A percentile compares a stretch with the other conserved stretches of the same genome.
Conservation (phyloP, 148 eudicot species). For the Fagopyrum esculentum region DNA sequence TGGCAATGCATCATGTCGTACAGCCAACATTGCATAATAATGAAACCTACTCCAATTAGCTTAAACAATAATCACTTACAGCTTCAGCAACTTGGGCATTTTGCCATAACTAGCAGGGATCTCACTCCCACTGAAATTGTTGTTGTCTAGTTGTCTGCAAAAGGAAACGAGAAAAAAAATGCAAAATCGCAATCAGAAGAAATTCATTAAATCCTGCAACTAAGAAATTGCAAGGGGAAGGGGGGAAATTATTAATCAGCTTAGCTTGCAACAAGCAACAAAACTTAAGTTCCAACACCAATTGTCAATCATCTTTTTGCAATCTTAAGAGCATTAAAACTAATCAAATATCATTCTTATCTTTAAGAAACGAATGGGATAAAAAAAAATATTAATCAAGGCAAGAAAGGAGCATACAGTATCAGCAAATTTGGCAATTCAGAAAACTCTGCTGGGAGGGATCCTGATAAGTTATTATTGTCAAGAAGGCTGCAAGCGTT, state of each 20-base stretch:
- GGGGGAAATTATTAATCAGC: background rate
- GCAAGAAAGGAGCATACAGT: conserved; percentile 42
- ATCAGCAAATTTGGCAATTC: conserved; percentile 51
- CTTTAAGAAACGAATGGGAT: background rate
- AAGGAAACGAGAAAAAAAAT: background rate
- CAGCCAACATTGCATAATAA: background rate
- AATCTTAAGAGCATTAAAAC: background rate
- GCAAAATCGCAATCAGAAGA: background rate
- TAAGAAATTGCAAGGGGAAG: background rate
- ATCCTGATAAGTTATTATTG: conserved; percentile 75
- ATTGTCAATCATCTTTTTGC: background rate
- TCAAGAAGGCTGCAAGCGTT: conserved; percentile 58
- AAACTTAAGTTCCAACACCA: conserved; percentile 20
- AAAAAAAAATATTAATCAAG: background rate
- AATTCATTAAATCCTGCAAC: background rate
- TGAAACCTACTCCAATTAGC: background rate
- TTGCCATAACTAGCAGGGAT: conserved; percentile 51
- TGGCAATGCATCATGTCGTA: background rate
- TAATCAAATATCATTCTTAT: background rate
- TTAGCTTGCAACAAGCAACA: background rate
- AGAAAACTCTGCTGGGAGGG: conserved; percentile 70
- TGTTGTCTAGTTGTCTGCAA: conserved; percentile 67
- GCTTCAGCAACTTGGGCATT: conserved; percentile 28
- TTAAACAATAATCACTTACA: conserved; percentile 29
- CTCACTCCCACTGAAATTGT: conserved; percentile 31